These are phyloP conservation scores for Podospora pseudoanserina DNA, from an alignment of 495 filamentous ascomycete species.

Conservation along the genomic window DNA sequence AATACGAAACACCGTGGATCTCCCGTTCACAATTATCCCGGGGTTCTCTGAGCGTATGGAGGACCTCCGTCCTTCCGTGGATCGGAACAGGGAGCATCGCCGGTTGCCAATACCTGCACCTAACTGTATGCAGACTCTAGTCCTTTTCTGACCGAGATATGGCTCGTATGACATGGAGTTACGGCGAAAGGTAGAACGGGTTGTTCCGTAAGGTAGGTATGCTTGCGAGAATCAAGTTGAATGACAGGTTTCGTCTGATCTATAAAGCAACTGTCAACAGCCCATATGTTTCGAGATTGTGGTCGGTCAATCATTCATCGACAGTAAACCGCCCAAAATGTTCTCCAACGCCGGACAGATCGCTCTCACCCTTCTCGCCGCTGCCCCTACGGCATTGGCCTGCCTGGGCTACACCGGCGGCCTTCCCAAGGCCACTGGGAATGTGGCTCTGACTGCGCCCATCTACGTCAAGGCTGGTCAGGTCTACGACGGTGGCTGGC, in stretches of 20 bases:
- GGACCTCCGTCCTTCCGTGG: neutral
- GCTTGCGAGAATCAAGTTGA: neutral
- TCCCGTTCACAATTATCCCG: neutral
- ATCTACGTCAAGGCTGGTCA: neutral
- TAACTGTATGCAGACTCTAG: neutral
- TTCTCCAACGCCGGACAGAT: neutral
- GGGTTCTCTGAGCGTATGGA: neutral
- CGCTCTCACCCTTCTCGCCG: neutral
- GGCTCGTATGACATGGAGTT: neutral
- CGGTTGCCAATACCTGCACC: neutral
- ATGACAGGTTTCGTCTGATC: neutral
- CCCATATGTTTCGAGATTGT: neutral
- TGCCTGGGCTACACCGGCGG: neutral
- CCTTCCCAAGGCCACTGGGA: neutral
- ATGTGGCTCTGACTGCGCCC: neutral
- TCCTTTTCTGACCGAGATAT: neutral
- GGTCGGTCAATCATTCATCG: neutral
- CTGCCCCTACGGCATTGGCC: neutral
- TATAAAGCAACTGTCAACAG: neutral
- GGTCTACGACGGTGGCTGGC: neutral
- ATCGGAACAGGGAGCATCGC: neutral
- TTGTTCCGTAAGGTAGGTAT: neutral
- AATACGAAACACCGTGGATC: neutral
- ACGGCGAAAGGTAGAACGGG: neutral
- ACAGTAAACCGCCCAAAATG: neutral